A percentile compares a stretch with the other conserved stretches of the same genome.
These are phyloP conservation scores for Phytophthora idaei DNA, from an alignment of 352 stramenopile species.

Conservation along the genomic window DNA sequence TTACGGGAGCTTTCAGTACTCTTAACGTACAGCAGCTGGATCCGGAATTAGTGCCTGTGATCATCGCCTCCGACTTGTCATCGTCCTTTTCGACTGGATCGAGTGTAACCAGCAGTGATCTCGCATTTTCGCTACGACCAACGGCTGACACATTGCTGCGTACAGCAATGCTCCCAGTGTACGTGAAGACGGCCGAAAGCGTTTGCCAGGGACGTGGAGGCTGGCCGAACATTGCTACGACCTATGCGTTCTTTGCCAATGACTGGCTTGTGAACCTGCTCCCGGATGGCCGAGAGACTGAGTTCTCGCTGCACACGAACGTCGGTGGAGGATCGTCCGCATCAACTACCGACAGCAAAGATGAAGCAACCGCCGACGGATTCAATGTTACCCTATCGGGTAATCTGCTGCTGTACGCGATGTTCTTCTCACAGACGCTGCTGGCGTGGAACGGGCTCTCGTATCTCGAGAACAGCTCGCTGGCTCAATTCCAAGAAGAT, in stretches of 20 bases:
- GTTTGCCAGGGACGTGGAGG: constrained; percentile 32
- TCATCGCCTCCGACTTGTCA: constrained; percentile 40
- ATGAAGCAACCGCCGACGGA: not conserved
- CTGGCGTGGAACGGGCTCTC: constrained; percentile 39
- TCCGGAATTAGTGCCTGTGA: constrained; percentile 30
- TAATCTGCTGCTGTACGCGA: constrained; percentile 43
- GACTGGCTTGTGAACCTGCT: constrained; percentile 46
- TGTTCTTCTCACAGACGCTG: constrained; percentile 43
- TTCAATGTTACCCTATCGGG: constrained; percentile 31
- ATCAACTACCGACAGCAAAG: not conserved
- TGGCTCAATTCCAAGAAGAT: constrained; percentile 27
- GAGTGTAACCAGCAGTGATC: not conserved
- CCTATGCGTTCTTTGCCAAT: constrained; percentile 40
- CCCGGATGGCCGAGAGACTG: constrained; percentile 19
- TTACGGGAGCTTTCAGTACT: constrained; percentile 55
- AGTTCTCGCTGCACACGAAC: constrained; percentile 20
- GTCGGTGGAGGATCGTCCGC: constrained; percentile 5
- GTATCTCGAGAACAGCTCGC: constrained; percentile 29
- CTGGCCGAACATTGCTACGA: constrained; percentile 38
- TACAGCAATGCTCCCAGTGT: constrained; percentile 35
- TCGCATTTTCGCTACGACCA: constrained; percentile 20
- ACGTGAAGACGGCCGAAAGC: constrained; percentile 25
- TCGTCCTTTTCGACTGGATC: constrained; percentile 4
- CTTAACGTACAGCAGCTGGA: constrained; percentile 48
- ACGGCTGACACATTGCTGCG: constrained; percentile 44